Conservation (phyloP, 768 basidiomycete species). For the Suillus subaureus region DNA sequence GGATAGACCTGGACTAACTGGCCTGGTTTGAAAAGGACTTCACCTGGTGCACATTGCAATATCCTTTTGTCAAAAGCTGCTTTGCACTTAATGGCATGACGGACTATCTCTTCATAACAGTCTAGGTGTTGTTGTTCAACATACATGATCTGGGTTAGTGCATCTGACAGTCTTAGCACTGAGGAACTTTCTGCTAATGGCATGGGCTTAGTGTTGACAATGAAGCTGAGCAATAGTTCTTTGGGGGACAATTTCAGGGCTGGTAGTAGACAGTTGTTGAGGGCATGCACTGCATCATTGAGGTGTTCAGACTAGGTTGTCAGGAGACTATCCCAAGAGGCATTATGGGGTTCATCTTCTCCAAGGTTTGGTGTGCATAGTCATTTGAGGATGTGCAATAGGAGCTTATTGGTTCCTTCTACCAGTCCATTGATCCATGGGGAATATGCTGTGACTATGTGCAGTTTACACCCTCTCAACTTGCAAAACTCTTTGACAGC, state of each 20-base stretch:
- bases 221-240: slow-evolving; percentile 34
- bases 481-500: no score
- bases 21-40: slow-evolving; percentile 30
- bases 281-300: background rate
- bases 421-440: no score
- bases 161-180: background rate
- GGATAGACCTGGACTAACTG: slow-evolving; percentile 36
- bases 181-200: background rate
- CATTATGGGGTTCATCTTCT: no score
- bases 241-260: slow-evolving; percentile 28
- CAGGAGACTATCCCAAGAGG: no score
- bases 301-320: no score
- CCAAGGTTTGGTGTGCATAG: no score
- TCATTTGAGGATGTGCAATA: no score
- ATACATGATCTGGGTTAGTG: slow-evolving; percentile 29
- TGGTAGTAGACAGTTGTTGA: slow-evolving; percentile 23
- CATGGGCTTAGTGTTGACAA: slow-evolving; percentile 28
- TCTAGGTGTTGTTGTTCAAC: slow-evolving; percentile 34
- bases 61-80: slow-evolving; percentile 30
- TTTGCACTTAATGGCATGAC: slow-evolving; percentile 30
- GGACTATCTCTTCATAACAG: slow-evolving; percentile 24
- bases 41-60: slow-evolving; percentile 11
- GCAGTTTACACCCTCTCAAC: no score
- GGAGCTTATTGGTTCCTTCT: no score
- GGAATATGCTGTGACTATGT: no score